phyloP scores from a whole-genome alignment of 441 rosid species.

The Mallotus repandus region DNA sequence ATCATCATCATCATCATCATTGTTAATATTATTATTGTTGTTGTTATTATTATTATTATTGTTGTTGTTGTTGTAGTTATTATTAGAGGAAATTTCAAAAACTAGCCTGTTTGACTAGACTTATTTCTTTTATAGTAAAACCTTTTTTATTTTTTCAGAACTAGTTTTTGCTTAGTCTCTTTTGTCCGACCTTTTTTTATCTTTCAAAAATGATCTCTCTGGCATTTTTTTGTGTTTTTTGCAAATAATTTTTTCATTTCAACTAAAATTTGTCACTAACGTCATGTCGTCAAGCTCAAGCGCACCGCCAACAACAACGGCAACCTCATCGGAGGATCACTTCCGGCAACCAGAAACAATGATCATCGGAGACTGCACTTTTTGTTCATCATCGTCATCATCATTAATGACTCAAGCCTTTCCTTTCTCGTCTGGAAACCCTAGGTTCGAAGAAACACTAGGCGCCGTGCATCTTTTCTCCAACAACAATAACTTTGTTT shows the following conservation, averaged over 20 bases:
- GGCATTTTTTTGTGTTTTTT: too few species aligned
- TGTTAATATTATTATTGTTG: too few species aligned
- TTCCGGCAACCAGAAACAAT: constrained; percentile 34
- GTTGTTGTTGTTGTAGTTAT: too few species aligned
- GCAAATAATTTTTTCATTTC: background rate
- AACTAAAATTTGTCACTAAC: background rate
- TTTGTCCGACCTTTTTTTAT: too few species aligned
- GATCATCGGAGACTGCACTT: background rate
- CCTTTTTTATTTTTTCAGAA: too few species aligned
- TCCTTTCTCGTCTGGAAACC: constrained; percentile 95
- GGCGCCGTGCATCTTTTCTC: constrained; percentile 90
- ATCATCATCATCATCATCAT: too few species aligned
- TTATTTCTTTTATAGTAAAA: too few species aligned
- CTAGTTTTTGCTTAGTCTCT: too few species aligned
- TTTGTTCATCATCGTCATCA: constrained; percentile 26
- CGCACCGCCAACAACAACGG: background rate
- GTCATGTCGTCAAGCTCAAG: constrained; percentile 64
- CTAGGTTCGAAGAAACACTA: constrained; percentile 91
- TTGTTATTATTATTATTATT: too few species aligned
- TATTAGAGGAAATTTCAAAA: too few species aligned
- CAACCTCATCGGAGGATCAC: constrained; percentile 34
- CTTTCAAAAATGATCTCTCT: too few species aligned
- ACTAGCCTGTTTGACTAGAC: too few species aligned
- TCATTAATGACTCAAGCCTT: constrained; percentile 48
- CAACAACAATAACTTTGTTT: constrained; percentile 31